phyloP scores from a whole-genome alignment of 345 rosid genomes.

The Gossypium herbaceum region DNA sequence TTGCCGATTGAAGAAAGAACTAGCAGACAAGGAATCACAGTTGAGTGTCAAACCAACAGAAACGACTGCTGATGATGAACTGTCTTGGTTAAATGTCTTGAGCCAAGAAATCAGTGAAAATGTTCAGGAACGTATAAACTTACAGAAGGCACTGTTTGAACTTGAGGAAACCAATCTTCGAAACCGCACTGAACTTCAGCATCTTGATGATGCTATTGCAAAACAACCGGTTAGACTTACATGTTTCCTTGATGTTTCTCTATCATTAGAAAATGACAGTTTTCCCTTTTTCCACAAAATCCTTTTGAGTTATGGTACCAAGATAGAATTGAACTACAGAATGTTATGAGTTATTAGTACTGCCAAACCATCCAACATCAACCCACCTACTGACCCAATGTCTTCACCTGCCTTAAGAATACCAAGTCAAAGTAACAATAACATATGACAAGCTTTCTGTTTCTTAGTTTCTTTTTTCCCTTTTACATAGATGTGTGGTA shows the following conservation, averaged over 20 bases:
- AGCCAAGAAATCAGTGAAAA: slow-evolving; percentile 96
- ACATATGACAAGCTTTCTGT: not conserved
- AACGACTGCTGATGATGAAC: slow-evolving; percentile 72
- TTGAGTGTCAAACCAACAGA: slow-evolving; percentile 67
- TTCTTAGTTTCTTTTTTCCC: not conserved
- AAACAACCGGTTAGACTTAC: slow-evolving; percentile 57
- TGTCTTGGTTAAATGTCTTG: slow-evolving; percentile 79
- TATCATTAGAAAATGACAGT: not conserved
- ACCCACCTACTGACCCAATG: not conserved
- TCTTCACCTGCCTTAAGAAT: not conserved
- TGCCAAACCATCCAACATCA: not conserved
- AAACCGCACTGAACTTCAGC: slow-evolving; percentile 74
- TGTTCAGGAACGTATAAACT: slow-evolving; percentile 88
- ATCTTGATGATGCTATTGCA: slow-evolving; percentile 81
- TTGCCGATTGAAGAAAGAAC: slow-evolving; percentile 67
- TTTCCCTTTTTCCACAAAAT: not conserved
- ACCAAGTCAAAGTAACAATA: not conserved
- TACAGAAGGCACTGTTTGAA: slow-evolving; percentile 86
- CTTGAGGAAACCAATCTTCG: slow-evolving; percentile 84
- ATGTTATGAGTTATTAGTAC: slow-evolving; percentile 4
- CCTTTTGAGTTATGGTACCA: not conserved
- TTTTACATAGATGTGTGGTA: not conserved
- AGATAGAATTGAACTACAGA: not conserved
- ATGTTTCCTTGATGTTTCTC: slow-evolving; percentile 1
- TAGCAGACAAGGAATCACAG: slow-evolving; percentile 82